Evolutionary conservation across 148 eudicot species (phyloP).

Genomic region (Heliamphora exappendiculata): DNA sequence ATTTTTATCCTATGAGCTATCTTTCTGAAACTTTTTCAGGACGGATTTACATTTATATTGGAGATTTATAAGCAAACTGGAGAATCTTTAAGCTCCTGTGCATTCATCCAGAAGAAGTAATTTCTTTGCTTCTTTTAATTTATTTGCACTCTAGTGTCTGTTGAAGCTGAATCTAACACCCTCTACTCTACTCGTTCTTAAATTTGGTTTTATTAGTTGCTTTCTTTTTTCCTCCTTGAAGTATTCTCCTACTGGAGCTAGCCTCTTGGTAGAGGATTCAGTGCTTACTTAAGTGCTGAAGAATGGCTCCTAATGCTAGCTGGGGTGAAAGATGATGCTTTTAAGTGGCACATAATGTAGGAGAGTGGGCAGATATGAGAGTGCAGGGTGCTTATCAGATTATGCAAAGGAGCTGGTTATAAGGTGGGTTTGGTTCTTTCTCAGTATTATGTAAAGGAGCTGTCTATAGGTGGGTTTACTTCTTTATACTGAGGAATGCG

Average conservation of each 20-base stretch:
- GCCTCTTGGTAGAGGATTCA: not conserved
- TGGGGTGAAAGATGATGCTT: not conserved
- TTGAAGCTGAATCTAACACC: not conserved
- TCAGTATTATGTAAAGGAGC: not conserved
- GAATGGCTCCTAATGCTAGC: not conserved
- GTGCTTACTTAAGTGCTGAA: not conserved
- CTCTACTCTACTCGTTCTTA: not conserved
- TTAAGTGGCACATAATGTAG: not conserved
- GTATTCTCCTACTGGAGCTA: not conserved
- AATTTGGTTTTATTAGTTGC: not conserved
- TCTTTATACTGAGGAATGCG: not conserved
- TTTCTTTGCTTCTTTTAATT: not conserved
- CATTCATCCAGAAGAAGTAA: not conserved
- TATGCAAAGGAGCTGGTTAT: no score
- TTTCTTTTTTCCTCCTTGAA: not conserved
- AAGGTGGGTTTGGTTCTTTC: not conserved
- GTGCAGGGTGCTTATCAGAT: no score
- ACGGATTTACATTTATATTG: not conserved
- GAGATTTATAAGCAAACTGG: not conserved
- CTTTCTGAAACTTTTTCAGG: not conserved
- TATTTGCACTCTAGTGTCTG: not conserved
- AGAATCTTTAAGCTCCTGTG: not conserved
- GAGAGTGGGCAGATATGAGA: not conserved
- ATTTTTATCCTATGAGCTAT: not conserved
- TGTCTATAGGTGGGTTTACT: not conserved